A percentile compares a stretch with the other conserved stretches of the same genome.
phyloP scores from a whole-genome alignment of 2,329 filamentous ascomycete genomes.

The Rhexocercosporidium sp. region DNA sequence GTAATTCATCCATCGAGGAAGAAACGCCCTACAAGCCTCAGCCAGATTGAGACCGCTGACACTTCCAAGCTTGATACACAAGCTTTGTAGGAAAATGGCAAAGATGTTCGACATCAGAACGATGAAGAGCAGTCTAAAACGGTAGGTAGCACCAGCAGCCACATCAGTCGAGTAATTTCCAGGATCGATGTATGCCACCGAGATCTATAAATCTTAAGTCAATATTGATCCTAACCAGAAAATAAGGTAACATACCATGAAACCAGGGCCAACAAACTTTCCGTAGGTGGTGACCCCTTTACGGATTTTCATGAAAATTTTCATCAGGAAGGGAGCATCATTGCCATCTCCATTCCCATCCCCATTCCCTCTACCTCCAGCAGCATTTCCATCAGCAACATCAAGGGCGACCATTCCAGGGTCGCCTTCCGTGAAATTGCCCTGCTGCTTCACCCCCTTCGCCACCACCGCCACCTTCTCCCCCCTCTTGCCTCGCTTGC shows the following conservation, averaged over 20 bases:
- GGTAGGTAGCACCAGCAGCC: constrained; percentile 58
- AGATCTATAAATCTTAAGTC: constrained; percentile 34
- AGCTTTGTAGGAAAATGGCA: constrained; percentile 61
- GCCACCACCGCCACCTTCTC: constrained; percentile 12
- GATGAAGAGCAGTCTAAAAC: constrained; percentile 59
- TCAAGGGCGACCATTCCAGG: constrained; percentile 14
- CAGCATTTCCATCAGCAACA: constrained; percentile 6
- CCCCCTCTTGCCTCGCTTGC: constrained; percentile 13
- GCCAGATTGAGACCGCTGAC: constrained; percentile 60
- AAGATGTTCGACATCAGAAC: constrained; percentile 62
- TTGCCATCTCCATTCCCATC: constrained; percentile 17
- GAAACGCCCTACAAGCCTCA: constrained; percentile 53
- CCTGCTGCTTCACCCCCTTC: constrained; percentile 18
- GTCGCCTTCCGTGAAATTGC: constrained; percentile 19
- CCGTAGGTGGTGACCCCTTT: constrained; percentile 43
- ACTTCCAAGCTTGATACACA: constrained; percentile 60
- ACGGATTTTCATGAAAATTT: constrained; percentile 27
- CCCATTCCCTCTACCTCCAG: constrained; percentile 18
- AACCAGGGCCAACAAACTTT: constrained; percentile 59
- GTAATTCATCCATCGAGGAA: constrained; percentile 59
- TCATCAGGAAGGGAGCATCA: constrained; percentile 9
- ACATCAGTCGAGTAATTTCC: constrained; percentile 64
- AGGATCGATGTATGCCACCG: constrained; percentile 48
- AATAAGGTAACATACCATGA: constrained; percentile 35
- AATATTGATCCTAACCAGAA: neutral